A percentile compares a stretch with the other conserved stretches of the same genome.
Conservation (phyloP, 2,329 filamentous ascomycete genomes). For the Rhinocladiella similis region DNA sequence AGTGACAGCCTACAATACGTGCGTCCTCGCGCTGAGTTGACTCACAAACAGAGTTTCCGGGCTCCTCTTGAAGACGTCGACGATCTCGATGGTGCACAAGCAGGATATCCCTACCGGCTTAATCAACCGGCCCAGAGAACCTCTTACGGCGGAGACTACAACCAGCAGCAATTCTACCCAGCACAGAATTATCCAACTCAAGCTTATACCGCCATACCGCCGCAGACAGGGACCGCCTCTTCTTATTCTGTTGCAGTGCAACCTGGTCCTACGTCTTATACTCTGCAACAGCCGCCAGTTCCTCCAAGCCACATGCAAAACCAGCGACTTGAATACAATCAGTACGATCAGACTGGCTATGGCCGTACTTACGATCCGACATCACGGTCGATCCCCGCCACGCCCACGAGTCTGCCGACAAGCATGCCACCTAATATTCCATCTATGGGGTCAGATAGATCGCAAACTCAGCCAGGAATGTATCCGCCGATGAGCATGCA, state of each 20-base stretch:
- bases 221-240: slow-evolving; percentile 16
- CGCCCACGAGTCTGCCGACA: slow-evolving; percentile 26
- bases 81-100: slow-evolving; percentile 41
- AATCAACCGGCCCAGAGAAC: slow-evolving; percentile 26
- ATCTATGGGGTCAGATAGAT: slow-evolving; percentile 25
- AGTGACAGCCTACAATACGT: slow-evolving; percentile 53
- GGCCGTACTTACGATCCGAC: slow-evolving; percentile 25
- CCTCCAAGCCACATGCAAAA: slow-evolving; percentile 20
- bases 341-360: slow-evolving; percentile 28
- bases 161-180: slow-evolving; percentile 21
- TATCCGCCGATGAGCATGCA: slow-evolving; percentile 30
- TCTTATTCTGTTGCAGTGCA: slow-evolving; percentile 25
- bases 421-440: slow-evolving; percentile 25
- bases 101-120: slow-evolving; percentile 41
- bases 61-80: slow-evolving; percentile 64
- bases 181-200: slow-evolving; percentile 23
- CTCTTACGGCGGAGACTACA: slow-evolving; percentile 25
- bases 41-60: slow-evolving; percentile 66
- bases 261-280: slow-evolving; percentile 24
- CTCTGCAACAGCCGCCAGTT: slow-evolving; percentile 20
- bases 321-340: slow-evolving; percentile 26
- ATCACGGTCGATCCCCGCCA: slow-evolving; percentile 26
- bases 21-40: slow-evolving; percentile 58
- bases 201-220: slow-evolving; percentile 9
- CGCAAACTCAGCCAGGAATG: slow-evolving; percentile 23